A percentile compares a stretch with the other conserved stretches of the same genome.
Conservation (phyloP, 1,284 basidiomycete genomes). For the Inonotus hispidus region DNA sequence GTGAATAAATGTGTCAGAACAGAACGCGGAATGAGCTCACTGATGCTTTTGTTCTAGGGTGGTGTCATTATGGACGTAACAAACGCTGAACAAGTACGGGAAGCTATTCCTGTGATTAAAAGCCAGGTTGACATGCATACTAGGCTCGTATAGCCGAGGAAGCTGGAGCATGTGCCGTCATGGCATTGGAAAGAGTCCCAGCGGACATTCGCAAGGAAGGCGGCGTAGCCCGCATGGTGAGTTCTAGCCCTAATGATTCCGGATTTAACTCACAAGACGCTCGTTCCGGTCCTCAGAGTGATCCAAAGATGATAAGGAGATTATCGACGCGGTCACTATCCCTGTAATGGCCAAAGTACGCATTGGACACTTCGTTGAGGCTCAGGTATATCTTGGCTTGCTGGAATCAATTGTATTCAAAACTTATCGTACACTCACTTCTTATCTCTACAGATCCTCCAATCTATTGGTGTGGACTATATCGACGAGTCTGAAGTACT, state of each 20-base stretch:
- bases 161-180: slow-evolving; percentile 96
- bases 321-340: slow-evolving; percentile 87
- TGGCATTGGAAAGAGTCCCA: slow-evolving; percentile 95
- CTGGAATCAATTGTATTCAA: not conserved
- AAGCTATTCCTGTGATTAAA: slow-evolving; percentile 7
- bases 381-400: slow-evolving; percentile 55
- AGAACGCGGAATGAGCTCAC: not conserved
- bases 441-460: slow-evolving; percentile 70
- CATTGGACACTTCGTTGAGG: slow-evolving; percentile 97
- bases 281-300: slow-evolving; percentile 53
- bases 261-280: not conserved
- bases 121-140: slow-evolving; percentile 18
- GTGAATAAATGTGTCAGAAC: slow-evolving; percentile 30
- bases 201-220: slow-evolving; percentile 91
- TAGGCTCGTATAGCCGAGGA: slow-evolving; percentile 96
- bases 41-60: slow-evolving; percentile 38
- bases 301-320: slow-evolving; percentile 95
- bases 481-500: slow-evolving; percentile 98
- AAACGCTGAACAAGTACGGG: slow-evolving; percentile 69
- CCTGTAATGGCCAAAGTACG: slow-evolving; percentile 92
- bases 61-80: slow-evolving; percentile 94
- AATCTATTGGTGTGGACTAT: slow-evolving; percentile 94
- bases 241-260: slow-evolving; percentile 21
- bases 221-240: slow-evolving; percentile 91
- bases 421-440: not conserved